Base-by-base conservation (phyloP, 768 basidiomycete genomes). In the Aureoboletus auriporus region DNA sequence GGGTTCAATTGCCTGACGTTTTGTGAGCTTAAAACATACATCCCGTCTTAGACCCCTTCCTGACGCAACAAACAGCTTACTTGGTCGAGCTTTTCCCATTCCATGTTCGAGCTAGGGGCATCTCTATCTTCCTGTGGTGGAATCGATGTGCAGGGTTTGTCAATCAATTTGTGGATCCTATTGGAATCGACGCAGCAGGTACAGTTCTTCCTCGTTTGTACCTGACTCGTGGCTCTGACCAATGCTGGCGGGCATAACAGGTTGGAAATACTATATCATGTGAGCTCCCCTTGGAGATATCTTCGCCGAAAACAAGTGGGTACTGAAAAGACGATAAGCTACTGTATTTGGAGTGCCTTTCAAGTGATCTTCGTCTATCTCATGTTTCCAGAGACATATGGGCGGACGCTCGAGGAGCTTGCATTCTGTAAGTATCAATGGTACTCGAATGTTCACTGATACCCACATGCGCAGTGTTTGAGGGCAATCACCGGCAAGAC, bases 61-160 rank as follows among this genome's bases (percentile, higher is more conserved):
- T 52, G 11, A 54, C 8, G 26, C 27, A 31, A 16, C 1, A 11
- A 58, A 30, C 53, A 80, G 80, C 79, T 6, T 83, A 73, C 74
- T 65, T 83, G 49, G 79, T 82, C 28, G 83, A 83, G 57, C 59
- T 84, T 27, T 83, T 83, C 71, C 82, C 82, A 0, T 83, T 71
- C 68, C 75, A 78, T 51, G 72, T 74, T 26, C 78, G 82, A 46
- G 75, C 83, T 1, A 79, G 77, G 60, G 83, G 83, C 33, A 73
- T 83, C 48, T 68, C 82, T 4, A 61, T 84, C 33, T 82, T 79
- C 67, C 80, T 83, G 53, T 78, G 73, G 70, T 80, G 76, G 64
- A 69, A 76, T 39, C 75, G 81, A n/a, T 65, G 69, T 2, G 43
- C 44, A 2, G 35, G 6, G 16, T 54, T 49, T 31, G 1, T 46